Evolutionary conservation across 768 basidiomycete genomes (phyloP).

Genomic region (Chalciporus sphaerocephalus): DNA sequence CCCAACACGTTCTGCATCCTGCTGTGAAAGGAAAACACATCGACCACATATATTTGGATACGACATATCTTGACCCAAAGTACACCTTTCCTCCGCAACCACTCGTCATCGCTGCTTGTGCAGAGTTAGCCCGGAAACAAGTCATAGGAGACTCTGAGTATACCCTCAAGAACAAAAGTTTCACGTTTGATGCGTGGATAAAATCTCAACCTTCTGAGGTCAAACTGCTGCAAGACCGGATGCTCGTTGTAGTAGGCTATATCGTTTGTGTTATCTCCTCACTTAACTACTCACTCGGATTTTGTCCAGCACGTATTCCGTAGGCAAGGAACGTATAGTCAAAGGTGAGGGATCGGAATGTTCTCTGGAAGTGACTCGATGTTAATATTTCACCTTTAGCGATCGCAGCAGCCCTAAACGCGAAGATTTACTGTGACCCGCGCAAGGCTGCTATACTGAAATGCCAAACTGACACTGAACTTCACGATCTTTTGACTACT

Average conservation of each 20-base stretch:
- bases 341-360: conserved; percentile 57
- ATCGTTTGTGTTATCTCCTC: conserved; percentile 6
- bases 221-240: conserved; percentile 33
- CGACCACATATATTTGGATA: conserved; percentile 90
- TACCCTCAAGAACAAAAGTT: conserved; percentile 19
- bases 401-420: conserved; percentile 73
- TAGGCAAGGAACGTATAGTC: conserved; percentile 96
- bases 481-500: conserved; percentile 70
- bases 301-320: conserved; percentile 80
- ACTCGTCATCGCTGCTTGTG: conserved; percentile 91
- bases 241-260: conserved; percentile 72
- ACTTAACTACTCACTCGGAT: not conserved
- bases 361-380: not conserved
- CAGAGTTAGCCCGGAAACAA: conserved; percentile 66
- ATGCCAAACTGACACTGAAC: conserved; percentile 80
- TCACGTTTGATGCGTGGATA: conserved; percentile 54
- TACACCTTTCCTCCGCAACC: conserved; percentile 95
- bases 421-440: conserved; percentile 85
- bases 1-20: conserved; percentile 81
- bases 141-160: conserved; percentile 37
- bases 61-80: conserved; percentile 92
- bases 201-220: conserved; percentile 21
- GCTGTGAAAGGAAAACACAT: conserved; percentile 75
- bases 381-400: conserved; percentile 41
- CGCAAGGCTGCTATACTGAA: conserved; percentile 79